Conservation (phyloP, 2,329 filamentous ascomycete species). For the Alternaria panax region DNA sequence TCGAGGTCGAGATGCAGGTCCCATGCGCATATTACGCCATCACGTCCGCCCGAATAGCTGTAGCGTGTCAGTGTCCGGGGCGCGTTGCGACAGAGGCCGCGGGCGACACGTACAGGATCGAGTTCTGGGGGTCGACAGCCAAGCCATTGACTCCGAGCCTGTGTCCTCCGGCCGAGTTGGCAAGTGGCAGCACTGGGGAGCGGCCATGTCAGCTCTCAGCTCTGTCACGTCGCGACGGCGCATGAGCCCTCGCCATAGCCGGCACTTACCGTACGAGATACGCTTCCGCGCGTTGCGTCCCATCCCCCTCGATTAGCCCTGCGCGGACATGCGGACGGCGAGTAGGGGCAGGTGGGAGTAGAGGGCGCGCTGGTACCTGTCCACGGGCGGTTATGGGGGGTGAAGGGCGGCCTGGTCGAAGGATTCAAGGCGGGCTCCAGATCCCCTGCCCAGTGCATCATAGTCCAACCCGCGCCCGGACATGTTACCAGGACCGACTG, state of each 20-base stretch:
- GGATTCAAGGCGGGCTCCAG: slow-evolving; percentile 7
- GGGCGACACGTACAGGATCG: slow-evolving; percentile 74
- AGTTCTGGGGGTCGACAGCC: slow-evolving; percentile 81
- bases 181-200: slow-evolving; percentile 71
- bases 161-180: slow-evolving; percentile 81
- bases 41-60: slow-evolving; percentile 94
- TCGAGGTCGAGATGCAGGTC: slow-evolving; percentile 76
- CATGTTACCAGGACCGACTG: slow-evolving; percentile 8
- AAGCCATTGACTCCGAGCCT: slow-evolving; percentile 94
- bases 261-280: slow-evolving; percentile 59
- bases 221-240: slow-evolving; percentile 4
- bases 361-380: background rate
- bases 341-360: background rate
- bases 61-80: slow-evolving; percentile 21
- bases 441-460: slow-evolving; percentile 13
- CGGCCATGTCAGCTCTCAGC: slow-evolving; percentile 20
- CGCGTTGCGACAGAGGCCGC: slow-evolving; percentile 3
- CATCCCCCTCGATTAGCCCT: slow-evolving; percentile 47
- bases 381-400: background rate
- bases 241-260: background rate
- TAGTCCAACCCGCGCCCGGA: slow-evolving; percentile 11
- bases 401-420: slow-evolving; percentile 8
- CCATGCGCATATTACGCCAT: slow-evolving; percentile 97
- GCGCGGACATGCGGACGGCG: slow-evolving; percentile 26
- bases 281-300: slow-evolving; percentile 61